Evolutionary conservation across 177 flowering plant genomes (phyloP), one percentile per base, ranked within the genome.

Genomic region (Vitis hybrid): DNA sequence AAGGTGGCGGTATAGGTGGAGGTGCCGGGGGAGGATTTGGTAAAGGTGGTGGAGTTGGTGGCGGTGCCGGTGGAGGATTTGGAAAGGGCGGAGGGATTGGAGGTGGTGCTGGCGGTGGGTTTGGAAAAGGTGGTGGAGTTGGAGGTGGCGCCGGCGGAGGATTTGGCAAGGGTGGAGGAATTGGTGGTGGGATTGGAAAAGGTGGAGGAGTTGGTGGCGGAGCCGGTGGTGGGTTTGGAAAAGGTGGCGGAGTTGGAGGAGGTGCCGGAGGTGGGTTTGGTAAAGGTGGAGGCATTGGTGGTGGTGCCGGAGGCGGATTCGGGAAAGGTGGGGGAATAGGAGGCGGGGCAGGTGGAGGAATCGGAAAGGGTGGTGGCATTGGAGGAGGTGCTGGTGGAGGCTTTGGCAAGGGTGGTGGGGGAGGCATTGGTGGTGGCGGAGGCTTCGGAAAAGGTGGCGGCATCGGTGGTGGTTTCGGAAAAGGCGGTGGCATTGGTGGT

Each of bases 181-280:
- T 3, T 0, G 70, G 61, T 3, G 70, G 61, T 0, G 70, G 61
- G 0, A 11, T 50, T 14, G 70, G 75, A 11, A 60, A 50, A 2
- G 70, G 61, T n/a, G 49, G 49, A 0, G 70, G 70, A 32, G 27
- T 3, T 0, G 70, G 61, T 3, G 70, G 61, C 1, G 70, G 61
- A 2, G 61, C 11, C 0, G 69, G 19, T 18, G 19, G 19, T 18
- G 19, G 19, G 19, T 18, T 18, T 18, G 19, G 19, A 18, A 18
- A 18, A 18, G 19, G 69, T 7, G 60, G 24, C 14, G 70, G 60
- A 10, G 21, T 6, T 3, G 72, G 76, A 3, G 60, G 46, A 10
- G 73, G 73, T 10, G 18, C 6, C 49, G 67, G 67, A 55, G 69
- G 66, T 4, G 52, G 72, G 4, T 15, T 62, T 17, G 72, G 72